Base-by-base conservation (phyloP, 805 yeast genomes). In the Diddensiella caesifluorescens region DNA sequence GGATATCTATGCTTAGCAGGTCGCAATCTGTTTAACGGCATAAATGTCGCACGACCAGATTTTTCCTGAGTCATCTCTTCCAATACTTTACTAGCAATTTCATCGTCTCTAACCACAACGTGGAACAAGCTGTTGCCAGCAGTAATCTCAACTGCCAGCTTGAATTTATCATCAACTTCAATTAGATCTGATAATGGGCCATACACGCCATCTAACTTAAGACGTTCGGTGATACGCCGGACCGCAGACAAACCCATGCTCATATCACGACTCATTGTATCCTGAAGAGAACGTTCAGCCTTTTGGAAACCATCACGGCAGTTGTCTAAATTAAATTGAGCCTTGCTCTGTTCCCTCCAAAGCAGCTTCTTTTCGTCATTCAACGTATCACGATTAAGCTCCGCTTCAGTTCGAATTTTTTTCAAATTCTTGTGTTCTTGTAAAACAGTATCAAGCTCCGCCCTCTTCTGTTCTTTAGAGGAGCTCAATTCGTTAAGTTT, bases 121-220 rank as follows among this genome's bases (percentile, higher is more conserved):
- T 90, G 86, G 55, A 88, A 89, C 39, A 92, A 64, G 2, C 94
- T 74, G 46, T 76, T 79, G 1, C 97, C 97, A 18, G 95, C 97
- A 36, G 87, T 75, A 1, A 83, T 89, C 58, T 92, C 97, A 1
- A 81, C 85, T 1, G 97, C 95, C 1, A 79, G 73, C 55, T 81
- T 81, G 57, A 86, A 89, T 54, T 84, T 84, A 41, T 83, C 88
- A 49, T 82, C 82, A 3, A 86, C 90, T 43, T 73, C 73, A 39
- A 92, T 82, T 23, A 92, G 67, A 49, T 88, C 95, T 29, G 94
- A 92, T 13, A 92, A 61, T 0, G 95, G 80, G 0, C 98, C 98
- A 61, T 75, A 79, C 15, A 79, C 73, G 20, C 69, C 71, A 1
- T 63, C 62, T 27, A 90, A 60, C 5, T 77, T 78, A 35, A 88